Percentiles rank a stretch among this genome's conserved stretches.
These are phyloP conservation scores for Euphorbia peplus DNA, from an alignment of 345 rosid genomes.

Conservation along the genomic window DNA sequence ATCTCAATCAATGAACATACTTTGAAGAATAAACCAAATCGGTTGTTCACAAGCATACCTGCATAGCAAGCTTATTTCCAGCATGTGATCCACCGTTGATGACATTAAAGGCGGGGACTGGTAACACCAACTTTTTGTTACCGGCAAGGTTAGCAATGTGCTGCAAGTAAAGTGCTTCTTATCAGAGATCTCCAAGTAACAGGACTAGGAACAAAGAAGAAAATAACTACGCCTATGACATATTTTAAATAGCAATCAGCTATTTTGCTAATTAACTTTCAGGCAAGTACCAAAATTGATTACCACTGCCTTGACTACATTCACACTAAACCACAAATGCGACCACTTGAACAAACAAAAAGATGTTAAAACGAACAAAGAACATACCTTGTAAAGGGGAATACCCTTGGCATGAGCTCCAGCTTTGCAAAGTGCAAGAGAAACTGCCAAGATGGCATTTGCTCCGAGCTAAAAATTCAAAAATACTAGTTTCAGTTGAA, in stretches of 20 bases:
- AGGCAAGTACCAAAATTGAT: neutral
- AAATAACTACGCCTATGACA: too few relatives aligned
- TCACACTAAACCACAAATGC: neutral
- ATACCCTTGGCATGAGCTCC: conserved; percentile 65
- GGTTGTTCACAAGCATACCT: conserved; percentile 26
- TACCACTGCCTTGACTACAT: neutral
- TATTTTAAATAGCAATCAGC: too few relatives aligned
- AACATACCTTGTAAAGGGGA: conserved; percentile 58
- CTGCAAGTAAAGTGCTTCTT: conserved; percentile 28
- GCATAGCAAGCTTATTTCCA: conserved; percentile 70
- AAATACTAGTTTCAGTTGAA: neutral
- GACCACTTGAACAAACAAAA: neutral
- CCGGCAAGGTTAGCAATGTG: conserved; percentile 74
- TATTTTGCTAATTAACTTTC: too few relatives aligned
- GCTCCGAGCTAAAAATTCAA: conserved; percentile 54
- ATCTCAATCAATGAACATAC: conserved; percentile 1
- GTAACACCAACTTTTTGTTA: conserved; percentile 57
- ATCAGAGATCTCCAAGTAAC: neutral
- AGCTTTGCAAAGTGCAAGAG: conserved; percentile 71
- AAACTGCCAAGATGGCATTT: conserved; percentile 69
- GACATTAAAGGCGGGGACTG: conserved; percentile 69
- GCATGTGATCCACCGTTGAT: conserved; percentile 75
- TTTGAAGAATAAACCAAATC: neutral
- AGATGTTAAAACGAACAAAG: neutral
- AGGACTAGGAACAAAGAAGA: too few relatives aligned